Evolutionary conservation across 495 filamentous ascomycete species (phyloP), one percentile per base, ranked within the genome.

Genomic region (Trypethelium eluteriae): DNA sequence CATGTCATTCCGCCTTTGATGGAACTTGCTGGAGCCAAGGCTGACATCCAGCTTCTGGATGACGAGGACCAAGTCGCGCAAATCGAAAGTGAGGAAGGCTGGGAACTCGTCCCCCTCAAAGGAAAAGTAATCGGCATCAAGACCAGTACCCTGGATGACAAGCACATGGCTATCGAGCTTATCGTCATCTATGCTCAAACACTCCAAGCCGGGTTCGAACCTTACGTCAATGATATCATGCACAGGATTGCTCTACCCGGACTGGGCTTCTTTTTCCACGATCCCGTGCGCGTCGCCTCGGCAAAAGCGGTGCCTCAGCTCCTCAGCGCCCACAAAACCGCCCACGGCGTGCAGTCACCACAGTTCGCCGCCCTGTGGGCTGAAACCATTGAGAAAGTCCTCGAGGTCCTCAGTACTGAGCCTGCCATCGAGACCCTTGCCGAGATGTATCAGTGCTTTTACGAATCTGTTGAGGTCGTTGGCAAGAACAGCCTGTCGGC

Each of bases 361-460:
- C 85, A 91, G 71, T 85, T 97, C 62, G 81, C 79, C 12, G 81
- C 83, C 36, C 84, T 99, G 65, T 99, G 95, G 95, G 84, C 82
- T 66, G 85, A 82, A 67, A 94, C 96, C 3, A 86, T 95, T 6
- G 89, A 88, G 64, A 96, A 96, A 77, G 81, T 99, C 53, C 86
- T 98, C 38, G 95, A 97, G 75, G 93, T 97, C 2, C 83, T 99
- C n/a, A 90, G 85, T 66, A 90, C 91, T 0, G 95, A 99, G 78
- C 93, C 95, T 7, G 92, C 92, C 0, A 90, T 99, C 57, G 95
- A 99, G 70, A 96, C 93, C 0, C 84, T 99, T 25, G 93, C 95
- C 11, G 95, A 98, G 79, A 96, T 99, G 91, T 99, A 97, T 75
- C 93, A 98, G 77, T 98, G 94, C 82, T 98, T 98, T 81, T 99